Percentiles rank a stretch among this genome's conserved stretches.
Evolutionary conservation across 805 yeast species (phyloP).

Genomic region (Candida alai): DNA sequence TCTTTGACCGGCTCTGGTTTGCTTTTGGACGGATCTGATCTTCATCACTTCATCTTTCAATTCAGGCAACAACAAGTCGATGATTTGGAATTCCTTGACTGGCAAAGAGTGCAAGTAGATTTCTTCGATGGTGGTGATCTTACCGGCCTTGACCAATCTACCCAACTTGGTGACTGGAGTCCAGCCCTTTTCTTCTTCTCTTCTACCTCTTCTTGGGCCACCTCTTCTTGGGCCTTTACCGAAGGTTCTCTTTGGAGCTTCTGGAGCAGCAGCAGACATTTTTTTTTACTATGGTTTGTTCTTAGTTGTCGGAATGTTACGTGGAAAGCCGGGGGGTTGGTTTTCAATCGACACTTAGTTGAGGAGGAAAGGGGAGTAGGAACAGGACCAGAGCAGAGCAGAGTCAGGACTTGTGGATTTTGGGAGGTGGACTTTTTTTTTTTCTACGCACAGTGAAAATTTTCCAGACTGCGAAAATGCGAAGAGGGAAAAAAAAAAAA

Average conservation of each 20-base stretch:
- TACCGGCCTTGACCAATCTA: constrained; percentile 98
- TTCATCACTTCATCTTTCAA: constrained; percentile 99
- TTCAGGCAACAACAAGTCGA: constrained; percentile 92
- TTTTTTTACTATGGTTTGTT: constrained; percentile 14
- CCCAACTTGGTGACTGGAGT: constrained; percentile 99
- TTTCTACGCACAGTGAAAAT: background rate
- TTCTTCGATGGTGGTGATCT: constrained; percentile 94
- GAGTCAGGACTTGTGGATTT: background rate
- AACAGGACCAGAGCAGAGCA: constrained; percentile 14
- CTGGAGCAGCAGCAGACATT: constrained; percentile 51
- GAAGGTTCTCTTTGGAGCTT: constrained; percentile 45
- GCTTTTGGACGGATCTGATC: constrained; percentile 99
- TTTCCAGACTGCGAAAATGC: no score
- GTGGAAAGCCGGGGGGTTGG: constrained; percentile 73
- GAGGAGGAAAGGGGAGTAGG: constrained; percentile 4
- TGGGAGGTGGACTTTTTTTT: background rate
- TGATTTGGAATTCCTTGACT: constrained; percentile 98
- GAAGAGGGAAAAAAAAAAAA: background rate
- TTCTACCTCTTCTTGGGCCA: constrained; percentile 61
- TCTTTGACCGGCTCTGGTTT: constrained; percentile 99
- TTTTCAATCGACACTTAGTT: constrained; percentile 51
- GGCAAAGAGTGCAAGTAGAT: constrained; percentile 99
- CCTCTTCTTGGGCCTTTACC: constrained; percentile 64
- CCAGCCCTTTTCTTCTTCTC: constrained; percentile 98
- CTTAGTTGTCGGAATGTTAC: constrained; percentile 56